A percentile compares a stretch with the other conserved stretches of the same genome.
Conservation (phyloP, 1,139 yeast genomes). For the Torulaspora globosa region DNA sequence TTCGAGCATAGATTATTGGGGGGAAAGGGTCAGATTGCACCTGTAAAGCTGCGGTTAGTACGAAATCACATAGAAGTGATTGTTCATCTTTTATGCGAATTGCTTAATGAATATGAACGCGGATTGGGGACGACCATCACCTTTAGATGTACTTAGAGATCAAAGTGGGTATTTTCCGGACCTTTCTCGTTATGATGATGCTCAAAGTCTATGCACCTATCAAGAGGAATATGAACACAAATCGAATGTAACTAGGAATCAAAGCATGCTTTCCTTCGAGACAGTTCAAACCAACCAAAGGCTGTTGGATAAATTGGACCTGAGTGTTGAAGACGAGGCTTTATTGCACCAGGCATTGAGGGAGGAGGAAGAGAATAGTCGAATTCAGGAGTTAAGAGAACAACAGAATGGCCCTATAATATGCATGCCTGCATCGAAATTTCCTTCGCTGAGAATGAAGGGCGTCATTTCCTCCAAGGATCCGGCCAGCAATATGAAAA, state of each 20-base stretch:
- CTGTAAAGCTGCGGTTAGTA: neutral
- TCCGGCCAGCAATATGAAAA: conserved; percentile 4
- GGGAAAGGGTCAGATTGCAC: neutral
- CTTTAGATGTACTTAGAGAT: conserved; percentile 10
- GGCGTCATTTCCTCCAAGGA: conserved; percentile 6
- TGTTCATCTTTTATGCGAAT: neutral
- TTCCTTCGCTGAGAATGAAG: conserved; percentile 29
- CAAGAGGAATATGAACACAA: conserved; percentile 6
- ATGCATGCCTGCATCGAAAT: conserved; percentile 36
- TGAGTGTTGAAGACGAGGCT: conserved; percentile 34
- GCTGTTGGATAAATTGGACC: conserved; percentile 33
- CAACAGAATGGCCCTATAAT: conserved; percentile 17
- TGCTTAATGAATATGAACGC: conserved; percentile 3
- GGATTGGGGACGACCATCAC: conserved; percentile 10
- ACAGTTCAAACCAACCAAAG: conserved; percentile 33
- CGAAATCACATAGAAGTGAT: neutral
- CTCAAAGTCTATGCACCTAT: neutral
- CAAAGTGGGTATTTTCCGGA: conserved; percentile 9
- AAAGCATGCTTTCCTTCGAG: conserved; percentile 30
- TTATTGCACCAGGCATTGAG: conserved; percentile 27
- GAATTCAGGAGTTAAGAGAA: conserved; percentile 3
- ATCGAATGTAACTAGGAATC: conserved; percentile 8
- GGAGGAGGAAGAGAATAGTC: conserved; percentile 23
- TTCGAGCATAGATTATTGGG: neutral
- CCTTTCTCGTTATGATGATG: conserved; percentile 4